phyloP scores from a whole-genome alignment of 768 basidiomycete species.

The Candolleomyces eurysporus region DNA sequence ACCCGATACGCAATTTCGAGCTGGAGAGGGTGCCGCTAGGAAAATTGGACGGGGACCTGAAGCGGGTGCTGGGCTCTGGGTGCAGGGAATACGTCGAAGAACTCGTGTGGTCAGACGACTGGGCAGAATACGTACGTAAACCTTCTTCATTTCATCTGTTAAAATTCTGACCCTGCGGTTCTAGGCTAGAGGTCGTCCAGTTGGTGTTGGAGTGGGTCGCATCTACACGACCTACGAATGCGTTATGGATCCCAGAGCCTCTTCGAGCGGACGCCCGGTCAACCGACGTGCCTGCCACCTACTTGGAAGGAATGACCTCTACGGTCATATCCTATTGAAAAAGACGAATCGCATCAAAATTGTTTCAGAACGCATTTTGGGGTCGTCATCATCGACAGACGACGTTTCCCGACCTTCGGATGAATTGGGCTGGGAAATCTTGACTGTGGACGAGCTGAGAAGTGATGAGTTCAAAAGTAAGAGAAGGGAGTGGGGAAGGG shows the following conservation, averaged over 20 bases:
- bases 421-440: constrained; percentile 14
- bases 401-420: constrained; percentile 5
- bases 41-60: constrained; percentile 10
- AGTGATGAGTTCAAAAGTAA: constrained; percentile 12
- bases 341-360: constrained; percentile 16
- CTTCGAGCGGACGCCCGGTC: constrained; percentile 11
- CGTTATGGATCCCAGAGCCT: constrained; percentile 15
- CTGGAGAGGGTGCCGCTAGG: constrained; percentile 5
- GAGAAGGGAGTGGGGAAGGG: constrained; percentile 12
- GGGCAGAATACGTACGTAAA: constrained; percentile 15
- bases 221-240: constrained; percentile 20
- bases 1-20: constrained; percentile 14
- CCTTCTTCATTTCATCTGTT: not conserved
- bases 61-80: constrained; percentile 9
- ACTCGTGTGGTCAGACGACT: constrained; percentile 18
- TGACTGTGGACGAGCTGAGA: constrained; percentile 14
- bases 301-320: constrained; percentile 9
- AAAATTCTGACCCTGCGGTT: not conserved
- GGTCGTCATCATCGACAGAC: not conserved
- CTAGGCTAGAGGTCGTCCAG: constrained; percentile 12
- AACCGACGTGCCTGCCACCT: constrained; percentile 16
- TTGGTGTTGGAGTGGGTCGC: constrained; percentile 18
- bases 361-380: not conserved
- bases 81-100: constrained; percentile 4
- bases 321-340: constrained; percentile 15